These are phyloP conservation scores for Echites panduratus DNA, from an alignment of 257 asterid species.

Conservation along the genomic window DNA sequence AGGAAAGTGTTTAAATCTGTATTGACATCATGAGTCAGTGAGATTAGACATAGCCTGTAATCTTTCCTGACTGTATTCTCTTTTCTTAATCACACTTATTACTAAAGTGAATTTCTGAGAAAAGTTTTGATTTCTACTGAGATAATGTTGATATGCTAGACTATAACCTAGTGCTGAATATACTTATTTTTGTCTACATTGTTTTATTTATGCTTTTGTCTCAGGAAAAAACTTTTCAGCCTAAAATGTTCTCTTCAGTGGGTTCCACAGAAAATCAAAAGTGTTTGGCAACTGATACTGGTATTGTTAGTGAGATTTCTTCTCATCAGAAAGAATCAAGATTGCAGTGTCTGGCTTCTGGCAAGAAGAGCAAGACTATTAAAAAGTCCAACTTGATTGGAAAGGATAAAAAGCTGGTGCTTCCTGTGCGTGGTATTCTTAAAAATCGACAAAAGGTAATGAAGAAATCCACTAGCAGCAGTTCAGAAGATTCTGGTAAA, in stretches of 20 bases:
- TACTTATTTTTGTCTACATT: neutral
- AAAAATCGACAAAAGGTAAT: conserved; percentile 21
- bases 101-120: neutral
- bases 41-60: neutral
- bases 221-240: conserved; percentile 42
- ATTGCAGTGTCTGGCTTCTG: conserved; percentile 19
- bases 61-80: neutral
- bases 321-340: conserved; percentile 27
- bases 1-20: neutral
- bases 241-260: conserved; percentile 34
- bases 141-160: neutral
- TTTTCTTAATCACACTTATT: neutral
- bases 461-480: conserved; percentile 21
- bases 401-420: conserved; percentile 23
- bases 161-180: neutral
- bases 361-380: conserved; percentile 20
- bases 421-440: conserved; percentile 31
- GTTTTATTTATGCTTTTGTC: conserved; percentile 13
- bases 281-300: conserved; percentile 24
- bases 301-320: conserved; percentile 16
- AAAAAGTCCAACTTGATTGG: conserved; percentile 23
- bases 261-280: conserved; percentile 21
- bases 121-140: neutral
- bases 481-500: conserved; percentile 22
- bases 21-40: neutral